These are phyloP conservation scores for Neoarthrinium moseri DNA, from an alignment of 2,329 filamentous ascomycete species.

Conservation along the genomic window DNA sequence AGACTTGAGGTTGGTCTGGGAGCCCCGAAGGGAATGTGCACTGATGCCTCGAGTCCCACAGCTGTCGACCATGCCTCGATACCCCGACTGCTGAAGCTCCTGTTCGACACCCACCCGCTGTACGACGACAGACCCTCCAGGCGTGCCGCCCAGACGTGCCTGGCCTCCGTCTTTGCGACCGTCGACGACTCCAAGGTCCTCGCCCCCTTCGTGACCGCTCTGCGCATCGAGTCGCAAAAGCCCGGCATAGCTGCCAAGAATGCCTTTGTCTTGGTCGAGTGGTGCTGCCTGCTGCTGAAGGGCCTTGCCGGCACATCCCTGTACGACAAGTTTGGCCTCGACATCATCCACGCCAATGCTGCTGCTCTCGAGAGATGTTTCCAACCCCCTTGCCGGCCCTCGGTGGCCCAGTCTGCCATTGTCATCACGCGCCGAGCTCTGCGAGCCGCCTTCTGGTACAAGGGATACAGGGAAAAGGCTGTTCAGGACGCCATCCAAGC, in stretches of 20 bases:
- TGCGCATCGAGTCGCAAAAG: constrained; percentile 75
- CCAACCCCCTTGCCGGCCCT: constrained; percentile 59
- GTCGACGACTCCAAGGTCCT: constrained; percentile 58
- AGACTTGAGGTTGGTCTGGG: neutral
- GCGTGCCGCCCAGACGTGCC: constrained; percentile 77
- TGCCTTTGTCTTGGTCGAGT: constrained; percentile 87
- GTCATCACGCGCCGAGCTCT: constrained; percentile 78
- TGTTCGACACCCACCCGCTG: constrained; percentile 84
- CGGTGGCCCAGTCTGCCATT: constrained; percentile 71
- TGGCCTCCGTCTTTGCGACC: constrained; percentile 64
- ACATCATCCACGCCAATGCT: constrained; percentile 68
- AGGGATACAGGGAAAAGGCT: constrained; percentile 56
- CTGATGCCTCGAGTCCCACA: constrained; percentile 22
- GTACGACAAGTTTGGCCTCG: constrained; percentile 64
- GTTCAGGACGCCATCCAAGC: constrained; percentile 62
- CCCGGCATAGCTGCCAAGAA: constrained; percentile 73
- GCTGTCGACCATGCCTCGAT: constrained; percentile 49
- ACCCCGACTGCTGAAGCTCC: constrained; percentile 61
- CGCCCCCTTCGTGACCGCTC: constrained; percentile 61
- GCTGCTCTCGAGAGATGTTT: constrained; percentile 77
- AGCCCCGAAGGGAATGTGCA: neutral
- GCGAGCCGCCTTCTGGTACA: constrained; percentile 66
- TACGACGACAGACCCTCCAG: constrained; percentile 86
- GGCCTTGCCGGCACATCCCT: constrained; percentile 59
- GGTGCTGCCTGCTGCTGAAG: constrained; percentile 79